These are phyloP conservation scores for Candida wancherniae DNA, from an alignment of 805 yeast species.

Conservation along the genomic window DNA sequence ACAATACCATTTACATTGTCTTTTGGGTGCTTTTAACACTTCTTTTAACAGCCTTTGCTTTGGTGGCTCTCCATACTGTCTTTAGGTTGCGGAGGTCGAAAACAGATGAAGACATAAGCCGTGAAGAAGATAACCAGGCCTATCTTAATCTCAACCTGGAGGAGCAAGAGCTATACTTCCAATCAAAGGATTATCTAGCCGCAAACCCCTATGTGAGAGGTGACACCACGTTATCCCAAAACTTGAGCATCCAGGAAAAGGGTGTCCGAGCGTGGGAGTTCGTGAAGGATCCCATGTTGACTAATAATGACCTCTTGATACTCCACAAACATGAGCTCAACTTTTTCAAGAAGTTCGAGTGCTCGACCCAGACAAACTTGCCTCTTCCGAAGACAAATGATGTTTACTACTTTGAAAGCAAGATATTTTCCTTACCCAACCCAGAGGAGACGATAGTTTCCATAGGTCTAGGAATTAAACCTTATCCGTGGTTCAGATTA, in stretches of 20 bases:
- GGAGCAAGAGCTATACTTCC: conserved; percentile 66
- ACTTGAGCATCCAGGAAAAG: conserved; percentile 71
- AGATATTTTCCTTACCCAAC: conserved; percentile 65
- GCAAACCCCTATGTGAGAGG: conserved; percentile 36
- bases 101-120: conserved; percentile 5
- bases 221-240: conserved; percentile 52
- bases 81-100: conserved; percentile 3
- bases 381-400: conserved; percentile 82
- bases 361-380: conserved; percentile 71
- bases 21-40: conserved; percentile 3
- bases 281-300: conserved; percentile 49
- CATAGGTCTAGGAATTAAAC: conserved; percentile 77
- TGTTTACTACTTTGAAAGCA: conserved; percentile 84
- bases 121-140: conserved; percentile 17
- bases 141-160: conserved; percentile 51
- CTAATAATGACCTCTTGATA: conserved; percentile 54
- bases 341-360: conserved; percentile 54
- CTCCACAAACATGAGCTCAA: conserved; percentile 60
- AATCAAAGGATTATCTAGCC: conserved; percentile 48
- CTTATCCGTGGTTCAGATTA: conserved; percentile 88
- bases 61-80: conserved; percentile 2
- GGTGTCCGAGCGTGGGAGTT: conserved; percentile 92
- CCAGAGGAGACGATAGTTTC: conserved; percentile 56
- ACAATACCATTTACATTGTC: conserved; percentile 1
- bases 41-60: conserved; percentile 2